Conservation (phyloP, 169 alveolate genomes). For the Plasmodium fragile region DNA sequence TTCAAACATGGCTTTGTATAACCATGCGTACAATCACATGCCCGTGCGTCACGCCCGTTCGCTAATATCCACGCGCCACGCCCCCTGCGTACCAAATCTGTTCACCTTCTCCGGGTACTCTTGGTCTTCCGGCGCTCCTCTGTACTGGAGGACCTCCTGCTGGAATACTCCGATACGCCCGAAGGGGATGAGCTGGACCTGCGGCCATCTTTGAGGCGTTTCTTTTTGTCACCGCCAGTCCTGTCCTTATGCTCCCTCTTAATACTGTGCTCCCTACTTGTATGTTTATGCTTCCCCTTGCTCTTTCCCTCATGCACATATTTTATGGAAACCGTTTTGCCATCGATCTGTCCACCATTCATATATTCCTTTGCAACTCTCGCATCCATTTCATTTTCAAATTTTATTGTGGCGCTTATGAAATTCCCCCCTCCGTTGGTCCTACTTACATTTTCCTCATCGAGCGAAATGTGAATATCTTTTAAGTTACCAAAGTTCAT, state of each 20-base stretch:
- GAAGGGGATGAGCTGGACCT: constrained; percentile 17
- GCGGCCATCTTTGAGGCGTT: background rate
- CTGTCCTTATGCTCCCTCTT: constrained; percentile 5
- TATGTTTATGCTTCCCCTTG: constrained; percentile 22
- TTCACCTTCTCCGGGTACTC: constrained; percentile 2
- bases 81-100: background rate
- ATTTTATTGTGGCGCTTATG: constrained; percentile 28
- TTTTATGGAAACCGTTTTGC: constrained; percentile 50
- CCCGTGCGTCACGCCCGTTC: background rate
- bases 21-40: background rate
- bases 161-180: constrained; percentile 1
- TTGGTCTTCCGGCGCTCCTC: constrained; percentile 1
- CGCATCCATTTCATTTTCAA: constrained; percentile 43
- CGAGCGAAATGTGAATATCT: constrained; percentile 7
- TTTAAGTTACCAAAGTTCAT: constrained; percentile 45
- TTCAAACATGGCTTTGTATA: background rate
- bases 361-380: constrained; percentile 37
- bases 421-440: background rate
- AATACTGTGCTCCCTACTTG: background rate
- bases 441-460: constrained; percentile 26
- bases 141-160: constrained; percentile 3
- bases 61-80: background rate
- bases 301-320: constrained; percentile 13
- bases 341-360: constrained; percentile 70
- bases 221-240: constrained; percentile 10